Percentiles rank a stretch among this genome's conserved stretches.
These are phyloP conservation scores for Capsicum baccatum DNA, from an alignment of 257 asterid species.

Conservation along the genomic window DNA sequence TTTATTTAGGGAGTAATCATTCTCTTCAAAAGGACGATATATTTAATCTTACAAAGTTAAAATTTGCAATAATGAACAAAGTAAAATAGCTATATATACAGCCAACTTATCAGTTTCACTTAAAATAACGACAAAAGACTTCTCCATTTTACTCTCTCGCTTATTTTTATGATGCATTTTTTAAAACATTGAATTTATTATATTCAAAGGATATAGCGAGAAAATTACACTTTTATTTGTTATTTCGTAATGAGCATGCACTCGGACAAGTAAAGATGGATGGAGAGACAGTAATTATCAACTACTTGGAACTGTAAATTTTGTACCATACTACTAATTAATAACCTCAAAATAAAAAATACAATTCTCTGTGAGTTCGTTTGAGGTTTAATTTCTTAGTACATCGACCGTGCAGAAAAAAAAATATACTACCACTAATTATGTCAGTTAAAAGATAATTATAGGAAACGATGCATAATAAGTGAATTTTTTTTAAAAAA, in stretches of 20 bases:
- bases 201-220: too few relatives aligned
- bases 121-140: background rate
- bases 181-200: too few relatives aligned
- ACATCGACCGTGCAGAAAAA: too few relatives aligned
- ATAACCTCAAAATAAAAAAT: background rate
- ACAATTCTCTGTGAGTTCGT: background rate
- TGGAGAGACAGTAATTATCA: background rate
- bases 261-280: too few relatives aligned
- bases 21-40: too few relatives aligned
- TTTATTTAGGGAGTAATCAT: too few relatives aligned
- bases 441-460: background rate
- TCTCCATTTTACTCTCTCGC: background rate
- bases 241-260: too few relatives aligned
- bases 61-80: too few relatives aligned
- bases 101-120: background rate
- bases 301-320: background rate
- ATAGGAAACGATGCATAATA: background rate
- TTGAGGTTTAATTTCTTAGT: background rate
- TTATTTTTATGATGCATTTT: too few relatives aligned
- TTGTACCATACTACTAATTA: background rate
- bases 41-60: too few relatives aligned
- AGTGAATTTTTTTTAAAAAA: background rate
- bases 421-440: background rate
- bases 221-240: too few relatives aligned
- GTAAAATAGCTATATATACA: background rate